Conservation (phyloP, 2,329 filamentous ascomycete species). For the Aotearoamyces nothofagi region DNA sequence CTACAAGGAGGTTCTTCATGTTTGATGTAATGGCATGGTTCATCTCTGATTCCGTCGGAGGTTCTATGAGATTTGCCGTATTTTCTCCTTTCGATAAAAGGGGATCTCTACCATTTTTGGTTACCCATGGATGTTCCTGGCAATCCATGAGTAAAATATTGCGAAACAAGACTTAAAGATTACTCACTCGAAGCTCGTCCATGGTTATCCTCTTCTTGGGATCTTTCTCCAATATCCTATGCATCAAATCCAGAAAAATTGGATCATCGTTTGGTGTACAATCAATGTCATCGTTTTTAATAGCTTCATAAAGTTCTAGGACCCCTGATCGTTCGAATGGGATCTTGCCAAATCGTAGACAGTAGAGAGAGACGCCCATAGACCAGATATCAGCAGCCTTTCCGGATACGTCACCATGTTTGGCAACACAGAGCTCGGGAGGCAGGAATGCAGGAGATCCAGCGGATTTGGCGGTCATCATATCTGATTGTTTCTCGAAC, state of each 20-base stretch:
- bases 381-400: slow-evolving; percentile 94
- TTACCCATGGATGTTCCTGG: slow-evolving; percentile 89
- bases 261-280: slow-evolving; percentile 49
- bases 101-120: slow-evolving; percentile 59
- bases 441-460: slow-evolving; percentile 91
- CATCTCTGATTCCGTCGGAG: slow-evolving; percentile 80
- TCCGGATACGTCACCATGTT: slow-evolving; percentile 76
- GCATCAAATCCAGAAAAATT: slow-evolving; percentile 61
- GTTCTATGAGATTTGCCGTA: slow-evolving; percentile 62
- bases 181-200: slow-evolving; percentile 60
- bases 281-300: slow-evolving; percentile 52
- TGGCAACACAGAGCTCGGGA: slow-evolving; percentile 77
- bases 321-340: slow-evolving; percentile 72
- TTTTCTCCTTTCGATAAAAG: slow-evolving; percentile 77
- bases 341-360: slow-evolving; percentile 73
- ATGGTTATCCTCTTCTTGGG: slow-evolving; percentile 72
- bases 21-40: slow-evolving; percentile 82
- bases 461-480: slow-evolving; percentile 86
- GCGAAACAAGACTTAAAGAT: background rate
- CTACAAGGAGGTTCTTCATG: slow-evolving; percentile 72
- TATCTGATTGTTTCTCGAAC: slow-evolving; percentile 77
- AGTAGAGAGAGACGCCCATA: slow-evolving; percentile 93
- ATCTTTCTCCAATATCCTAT: slow-evolving; percentile 66
- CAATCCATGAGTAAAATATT: slow-evolving; percentile 5
- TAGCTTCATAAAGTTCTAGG: slow-evolving; percentile 79